Evolutionary conservation across 768 basidiomycete species (phyloP), one percentile per base, ranked within the genome.

Genomic region (Mycena indigotica): DNA sequence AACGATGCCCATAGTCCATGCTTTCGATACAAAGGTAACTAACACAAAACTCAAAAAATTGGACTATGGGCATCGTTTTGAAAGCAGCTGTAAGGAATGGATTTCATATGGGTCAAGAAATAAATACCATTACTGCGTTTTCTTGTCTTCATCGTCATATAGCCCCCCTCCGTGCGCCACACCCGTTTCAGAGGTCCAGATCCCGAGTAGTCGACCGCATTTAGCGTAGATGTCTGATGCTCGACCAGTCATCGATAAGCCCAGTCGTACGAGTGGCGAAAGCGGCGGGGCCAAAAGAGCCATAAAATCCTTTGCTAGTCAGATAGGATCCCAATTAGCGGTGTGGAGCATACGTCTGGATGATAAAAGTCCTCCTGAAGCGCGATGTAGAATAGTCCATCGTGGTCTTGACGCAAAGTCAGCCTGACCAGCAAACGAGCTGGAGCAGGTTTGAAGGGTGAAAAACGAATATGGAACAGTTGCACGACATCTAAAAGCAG

Each of bases 341-440:
- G n/a, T n/a, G n/a, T 3, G n/a, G 17, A 16, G 19, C 67, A 15
- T 55, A 80, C 84, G 57, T 82, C 80, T 2, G 85, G 77, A 62
- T 83, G 82, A 59, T 80, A 82, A 54, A 84, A 80, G 64, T 86
- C 84, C 62, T 88, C 84, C 61, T 88, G 85, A 51, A 72, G 67
- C 1, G 71, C 62, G 46, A 89, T 86, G 48, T 78, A 77, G 63
- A 77, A 75, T 2, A 69, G 50, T 1, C 69, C 75, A 19, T 70
- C 46, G 8, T 8, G 66, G 40, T 69, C 67, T 66, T 83, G 75
- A 44, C 70, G 74, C n/a, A 89, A 76, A 2, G 73, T 80, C 41
- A 88, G 65, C 49, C 80, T 79, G 25, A 80, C 75, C 23, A 84
- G 38, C 40, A 85, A 72, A 23, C 80, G 73, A 23, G 83, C 71